These are phyloP conservation scores for Emmonsia crescens DNA, from an alignment of 2,329 filamentous ascomycete species.

Conservation along the genomic window DNA sequence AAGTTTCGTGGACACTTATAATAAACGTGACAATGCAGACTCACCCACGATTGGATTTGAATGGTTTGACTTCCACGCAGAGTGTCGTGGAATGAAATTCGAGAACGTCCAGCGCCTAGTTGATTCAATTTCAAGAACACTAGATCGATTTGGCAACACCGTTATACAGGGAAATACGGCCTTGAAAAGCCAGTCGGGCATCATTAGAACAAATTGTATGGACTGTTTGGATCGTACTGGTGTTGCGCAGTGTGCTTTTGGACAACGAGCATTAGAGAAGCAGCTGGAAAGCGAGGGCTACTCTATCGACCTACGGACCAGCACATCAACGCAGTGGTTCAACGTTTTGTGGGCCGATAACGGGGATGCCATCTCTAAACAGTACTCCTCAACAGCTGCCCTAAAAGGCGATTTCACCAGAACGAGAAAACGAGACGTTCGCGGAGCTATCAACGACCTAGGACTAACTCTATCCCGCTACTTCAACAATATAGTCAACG, in stretches of 20 bases:
- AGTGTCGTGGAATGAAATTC: slow-evolving; percentile 93
- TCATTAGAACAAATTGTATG: slow-evolving; percentile 96
- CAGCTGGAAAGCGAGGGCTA: slow-evolving; percentile 69
- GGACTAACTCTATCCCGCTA: slow-evolving; percentile 69
- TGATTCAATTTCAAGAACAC: slow-evolving; percentile 53
- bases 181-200: slow-evolving; percentile 52
- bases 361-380: slow-evolving; percentile 86
- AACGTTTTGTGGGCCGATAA: slow-evolving; percentile 97
- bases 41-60: slow-evolving; percentile 56
- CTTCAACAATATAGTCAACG: slow-evolving; percentile 84
- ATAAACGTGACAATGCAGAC: slow-evolving; percentile 48
- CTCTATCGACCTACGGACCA: slow-evolving; percentile 60
- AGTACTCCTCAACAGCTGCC: slow-evolving; percentile 90
- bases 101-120: slow-evolving; percentile 82
- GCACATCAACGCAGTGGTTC: slow-evolving; percentile 82
- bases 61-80: slow-evolving; percentile 95
- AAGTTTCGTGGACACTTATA: slow-evolving; percentile 54
- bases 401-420: slow-evolving; percentile 96
- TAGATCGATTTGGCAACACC: slow-evolving; percentile 63
- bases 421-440: slow-evolving; percentile 79
- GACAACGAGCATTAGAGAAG: slow-evolving; percentile 65
- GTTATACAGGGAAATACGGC: slow-evolving; percentile 40
- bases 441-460: slow-evolving; percentile 82
- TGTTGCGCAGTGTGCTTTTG: slow-evolving; percentile 87
- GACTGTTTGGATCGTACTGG: slow-evolving; percentile 95